phyloP scores from a whole-genome alignment of 352 stramenopile genomes.

The Globisporangium paddicum region DNA sequence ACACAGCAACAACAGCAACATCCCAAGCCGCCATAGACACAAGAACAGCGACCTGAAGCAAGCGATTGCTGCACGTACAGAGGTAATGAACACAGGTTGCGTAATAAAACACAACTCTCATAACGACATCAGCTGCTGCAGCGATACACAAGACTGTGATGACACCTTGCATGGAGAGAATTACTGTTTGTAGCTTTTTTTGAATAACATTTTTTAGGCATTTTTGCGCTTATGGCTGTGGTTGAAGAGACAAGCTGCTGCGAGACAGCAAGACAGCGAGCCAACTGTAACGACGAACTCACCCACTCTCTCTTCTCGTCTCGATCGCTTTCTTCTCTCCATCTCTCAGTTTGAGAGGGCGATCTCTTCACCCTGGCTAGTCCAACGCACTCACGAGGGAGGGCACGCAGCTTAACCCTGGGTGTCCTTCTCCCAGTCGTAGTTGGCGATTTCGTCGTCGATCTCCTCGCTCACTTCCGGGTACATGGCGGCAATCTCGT shows the following conservation, averaged over 20 bases:
- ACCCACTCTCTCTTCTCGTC: background rate
- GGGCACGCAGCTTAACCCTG: slow-evolving; percentile 43
- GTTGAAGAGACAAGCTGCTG: background rate
- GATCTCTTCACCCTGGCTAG: background rate
- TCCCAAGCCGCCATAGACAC: background rate
- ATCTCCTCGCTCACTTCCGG: slow-evolving; percentile 83
- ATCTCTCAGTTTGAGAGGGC: background rate
- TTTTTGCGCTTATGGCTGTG: slow-evolving; percentile 12
- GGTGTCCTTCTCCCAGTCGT: slow-evolving; percentile 89
- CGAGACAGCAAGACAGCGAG: background rate
- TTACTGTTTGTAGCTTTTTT: background rate
- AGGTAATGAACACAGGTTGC: background rate
- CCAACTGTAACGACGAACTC: background rate
- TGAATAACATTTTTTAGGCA: slow-evolving; percentile 15
- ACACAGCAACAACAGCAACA: background rate
- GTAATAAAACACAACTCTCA: too few relatives aligned
- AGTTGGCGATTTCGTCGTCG: slow-evolving; percentile 85
- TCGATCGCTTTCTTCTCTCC: background rate
- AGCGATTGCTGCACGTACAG: background rate
- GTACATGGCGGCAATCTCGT: slow-evolving; percentile 84
- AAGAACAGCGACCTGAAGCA: background rate
- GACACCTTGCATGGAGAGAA: background rate
- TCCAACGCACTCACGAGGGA: background rate
- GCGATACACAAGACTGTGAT: background rate
- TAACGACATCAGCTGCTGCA: background rate